Percentiles rank a stretch among this genome's conserved stretches.
Conservation (phyloP, 176 grass and related monocot genomes). For the Phoenix dactylifera region DNA sequence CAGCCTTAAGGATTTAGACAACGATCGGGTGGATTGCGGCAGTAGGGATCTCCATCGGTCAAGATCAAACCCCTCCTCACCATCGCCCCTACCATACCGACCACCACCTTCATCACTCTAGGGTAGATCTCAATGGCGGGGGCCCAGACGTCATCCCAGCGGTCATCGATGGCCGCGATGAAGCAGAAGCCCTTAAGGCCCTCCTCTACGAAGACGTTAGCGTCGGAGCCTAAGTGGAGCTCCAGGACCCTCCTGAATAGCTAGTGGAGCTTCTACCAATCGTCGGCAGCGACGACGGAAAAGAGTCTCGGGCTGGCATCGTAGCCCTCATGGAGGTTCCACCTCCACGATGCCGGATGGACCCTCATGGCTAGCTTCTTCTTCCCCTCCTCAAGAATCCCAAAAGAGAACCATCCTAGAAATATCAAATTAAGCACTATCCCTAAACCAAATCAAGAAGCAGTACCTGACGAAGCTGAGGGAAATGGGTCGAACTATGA, state of each 20-base stretch:
- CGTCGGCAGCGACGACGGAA: background rate
- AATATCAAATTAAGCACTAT: too few relatives aligned
- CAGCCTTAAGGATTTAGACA: conserved; percentile 67
- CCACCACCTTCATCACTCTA: conserved; percentile 78
- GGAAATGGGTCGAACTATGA: too few relatives aligned
- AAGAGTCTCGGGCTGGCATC: background rate
- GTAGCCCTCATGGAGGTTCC: conserved; percentile 31
- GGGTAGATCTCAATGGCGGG: conserved; percentile 85
- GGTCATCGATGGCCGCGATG: conserved; percentile 41
- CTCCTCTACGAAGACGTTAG: conserved; percentile 71
- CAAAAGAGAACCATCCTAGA: too few relatives aligned
- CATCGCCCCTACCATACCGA: conserved; percentile 19
- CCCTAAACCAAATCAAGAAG: too few relatives aligned
- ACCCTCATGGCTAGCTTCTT: conserved; percentile 29
- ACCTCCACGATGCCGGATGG: conserved; percentile 27
- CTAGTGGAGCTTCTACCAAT: conserved; percentile 75
- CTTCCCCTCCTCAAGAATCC: background rate
- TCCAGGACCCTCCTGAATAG: conserved; percentile 90
- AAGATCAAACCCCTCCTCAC: conserved; percentile 50
- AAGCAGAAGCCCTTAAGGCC: conserved; percentile 60
- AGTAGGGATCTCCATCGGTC: conserved; percentile 84
- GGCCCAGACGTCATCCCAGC: conserved; percentile 44
- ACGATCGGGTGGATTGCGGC: conserved; percentile 74
- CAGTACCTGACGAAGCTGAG: too few relatives aligned
- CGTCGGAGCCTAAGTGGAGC: conserved; percentile 78